Base-by-base conservation (phyloP, 129 eudicot genomes). In the Pseudognaphalium luteoalbum region DNA sequence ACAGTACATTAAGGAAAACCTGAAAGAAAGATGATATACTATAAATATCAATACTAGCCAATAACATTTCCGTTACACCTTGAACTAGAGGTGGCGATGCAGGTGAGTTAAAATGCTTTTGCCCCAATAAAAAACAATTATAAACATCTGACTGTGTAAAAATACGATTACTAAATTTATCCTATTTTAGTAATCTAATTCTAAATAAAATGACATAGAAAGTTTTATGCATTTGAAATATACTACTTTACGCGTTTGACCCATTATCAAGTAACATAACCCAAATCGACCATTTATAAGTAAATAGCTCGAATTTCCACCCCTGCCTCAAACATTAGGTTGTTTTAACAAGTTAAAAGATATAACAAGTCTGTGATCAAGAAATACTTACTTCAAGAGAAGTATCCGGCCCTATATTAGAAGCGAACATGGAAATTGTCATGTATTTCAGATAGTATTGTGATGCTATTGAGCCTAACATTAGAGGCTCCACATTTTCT, bases 371-470 rank as follows among this genome's bases (percentile, higher is more conserved):
- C 21, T 8, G 9, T 44, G 63, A 32, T 32, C 14, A 39, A 66
- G 44, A 10, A 47, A 58, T 52, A 77, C 90, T 85, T 76, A 93
- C 98, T 87, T 93, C 98, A 39, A 93, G 96, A 25, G 98, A 88
- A 70, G 90, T 89, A 76, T 91, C 92, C 44, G 97, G 86, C 51
- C 87, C 97, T 61, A 93, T 86, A 77, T 93, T 93, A 56, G 98
- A 88, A 66, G 96, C 98, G 58, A 93, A 93, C 98, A 93, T 91
- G 68, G 97, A 88, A 12, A 93, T 88, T 33, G 98, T 93, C 80
- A 86, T 81, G 83, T 91, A 91, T 73, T 86, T 93, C 47, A 93
- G 86, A 88, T 93, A 93, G 76, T 93, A 93, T 71, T 93, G 98
- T 76, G 98, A 91, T 59, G 97, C 98, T 68, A 91, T 83, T 79